phyloP scores from a whole-genome alignment of 768 basidiomycete species.

The Amanita molliuscula region DNA sequence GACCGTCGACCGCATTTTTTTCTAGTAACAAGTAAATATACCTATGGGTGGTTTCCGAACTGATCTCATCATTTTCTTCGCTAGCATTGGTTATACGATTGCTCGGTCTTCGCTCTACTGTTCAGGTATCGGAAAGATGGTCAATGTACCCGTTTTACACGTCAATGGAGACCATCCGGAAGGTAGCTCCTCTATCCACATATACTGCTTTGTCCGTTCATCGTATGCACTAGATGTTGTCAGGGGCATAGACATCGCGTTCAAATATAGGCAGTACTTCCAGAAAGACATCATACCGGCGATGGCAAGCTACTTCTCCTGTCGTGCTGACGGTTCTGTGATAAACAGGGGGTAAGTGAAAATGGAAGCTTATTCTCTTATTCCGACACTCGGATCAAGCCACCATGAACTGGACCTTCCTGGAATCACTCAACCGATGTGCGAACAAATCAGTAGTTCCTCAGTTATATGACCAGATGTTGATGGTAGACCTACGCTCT shows the following conservation, averaged over 20 bases:
- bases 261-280: slow-evolving; percentile 80
- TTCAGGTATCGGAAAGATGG: slow-evolving; percentile 84
- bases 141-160: slow-evolving; percentile 80
- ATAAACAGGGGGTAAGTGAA: slow-evolving; percentile 27
- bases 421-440: slow-evolving; percentile 89
- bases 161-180: slow-evolving; percentile 91
- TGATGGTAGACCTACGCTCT: slow-evolving; percentile 35
- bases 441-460: slow-evolving; percentile 80
- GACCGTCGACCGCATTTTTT: neutral
- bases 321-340: neutral
- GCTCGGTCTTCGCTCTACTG: slow-evolving; percentile 84
- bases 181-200: slow-evolving; percentile 27
- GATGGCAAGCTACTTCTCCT: slow-evolving; percentile 48
- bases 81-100: slow-evolving; percentile 86
- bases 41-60: neutral
- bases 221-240: slow-evolving; percentile 49
- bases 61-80: slow-evolving; percentile 3
- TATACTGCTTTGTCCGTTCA: neutral
- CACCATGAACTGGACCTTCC: slow-evolving; percentile 89
- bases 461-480: slow-evolving; percentile 68
- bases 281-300: slow-evolving; percentile 85
- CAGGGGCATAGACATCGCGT: slow-evolving; percentile 78
- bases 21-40: slow-evolving; percentile 46
- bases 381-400: slow-evolving; percentile 22
- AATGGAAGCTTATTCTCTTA: neutral